These are phyloP conservation scores for Barbatosphaeria neglecta DNA, from an alignment of 495 filamentous ascomycete genomes.

Conservation along the genomic window DNA sequence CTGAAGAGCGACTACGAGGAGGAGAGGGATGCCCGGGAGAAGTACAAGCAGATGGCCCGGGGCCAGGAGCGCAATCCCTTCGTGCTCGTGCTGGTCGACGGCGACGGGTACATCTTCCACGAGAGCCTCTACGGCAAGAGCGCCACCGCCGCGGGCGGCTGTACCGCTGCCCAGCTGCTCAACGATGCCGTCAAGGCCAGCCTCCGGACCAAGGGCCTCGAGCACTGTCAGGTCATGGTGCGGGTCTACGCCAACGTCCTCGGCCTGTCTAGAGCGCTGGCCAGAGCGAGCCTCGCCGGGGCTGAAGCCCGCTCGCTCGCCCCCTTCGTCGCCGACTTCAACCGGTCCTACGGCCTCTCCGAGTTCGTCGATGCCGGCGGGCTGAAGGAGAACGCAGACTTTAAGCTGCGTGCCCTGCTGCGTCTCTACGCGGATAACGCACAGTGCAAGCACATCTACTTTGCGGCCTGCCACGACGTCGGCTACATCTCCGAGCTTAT, in stretches of 20 bases:
- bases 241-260: conserved; percentile 47
- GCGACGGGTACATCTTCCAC: conserved; percentile 51
- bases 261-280: conserved; percentile 11
- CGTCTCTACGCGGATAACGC: conserved; percentile 44
- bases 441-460: conserved; percentile 57
- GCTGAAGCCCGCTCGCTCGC: conserved; percentile 41
- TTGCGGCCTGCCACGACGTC: conserved; percentile 51
- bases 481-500: conserved; percentile 46
- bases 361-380: conserved; percentile 53
- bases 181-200: conserved; percentile 38
- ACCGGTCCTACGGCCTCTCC: conserved; percentile 44
- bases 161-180: conserved; percentile 41
- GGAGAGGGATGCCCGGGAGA: conserved; percentile 40
- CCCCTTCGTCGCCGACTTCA: conserved; percentile 47
- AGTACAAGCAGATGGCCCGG: conserved; percentile 40
- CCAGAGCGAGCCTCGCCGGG: conserved; percentile 34
- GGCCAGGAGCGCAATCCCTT: conserved; percentile 48
- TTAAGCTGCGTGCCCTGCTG: conserved; percentile 38
- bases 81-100: conserved; percentile 48
- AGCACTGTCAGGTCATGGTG: conserved; percentile 47
- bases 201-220: conserved; percentile 31
- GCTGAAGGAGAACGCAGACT: conserved; percentile 50
- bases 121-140: conserved; percentile 41
- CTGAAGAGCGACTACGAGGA: conserved; percentile 48
- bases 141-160: conserved; percentile 47